Percentiles rank a stretch among this genome's conserved stretches.
phyloP scores from a whole-genome alignment of 1,284 basidiomycete genomes.

The Ceraceosorus bombacis region DNA sequence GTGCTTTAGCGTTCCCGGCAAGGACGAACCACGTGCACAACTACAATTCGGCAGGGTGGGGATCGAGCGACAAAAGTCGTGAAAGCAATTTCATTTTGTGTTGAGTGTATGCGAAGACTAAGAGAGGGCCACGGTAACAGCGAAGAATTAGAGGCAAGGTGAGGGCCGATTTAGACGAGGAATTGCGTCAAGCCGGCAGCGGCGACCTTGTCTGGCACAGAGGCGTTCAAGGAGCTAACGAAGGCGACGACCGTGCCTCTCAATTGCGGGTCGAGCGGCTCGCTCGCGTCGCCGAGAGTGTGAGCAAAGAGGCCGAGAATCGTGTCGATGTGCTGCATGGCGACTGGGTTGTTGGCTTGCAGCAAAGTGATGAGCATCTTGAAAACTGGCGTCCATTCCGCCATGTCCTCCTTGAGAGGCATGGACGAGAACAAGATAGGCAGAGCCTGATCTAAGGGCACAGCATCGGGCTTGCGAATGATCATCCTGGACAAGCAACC shows the following conservation, averaged over 20 bases:
- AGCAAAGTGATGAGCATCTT: slow-evolving; percentile 81
- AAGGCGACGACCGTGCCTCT: slow-evolving; percentile 53
- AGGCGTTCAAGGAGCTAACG: slow-evolving; percentile 64
- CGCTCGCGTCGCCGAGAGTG: slow-evolving; percentile 58
- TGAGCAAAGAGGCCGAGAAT: slow-evolving; percentile 74
- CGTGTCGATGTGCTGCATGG: slow-evolving; percentile 68
- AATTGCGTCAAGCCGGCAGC: slow-evolving; percentile 60
- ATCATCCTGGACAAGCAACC: slow-evolving; percentile 87
- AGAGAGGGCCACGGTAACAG: slow-evolving; percentile 3
- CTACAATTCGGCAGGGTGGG: no score
- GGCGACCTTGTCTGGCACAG: slow-evolving; percentile 67
- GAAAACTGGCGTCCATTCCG: slow-evolving; percentile 66
- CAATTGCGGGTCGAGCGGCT: slow-evolving; percentile 51
- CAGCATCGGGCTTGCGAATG: slow-evolving; percentile 66
- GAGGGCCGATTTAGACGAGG: slow-evolving; percentile 30
- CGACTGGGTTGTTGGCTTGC: slow-evolving; percentile 61
- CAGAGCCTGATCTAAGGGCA: slow-evolving; percentile 80
- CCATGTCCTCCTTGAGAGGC: slow-evolving; percentile 77
- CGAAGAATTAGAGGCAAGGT: neutral
- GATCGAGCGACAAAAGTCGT: no score
- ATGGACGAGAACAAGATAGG: slow-evolving; percentile 74
- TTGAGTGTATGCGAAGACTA: neutral
- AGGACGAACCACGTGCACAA: no score
- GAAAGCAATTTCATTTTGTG: no score
- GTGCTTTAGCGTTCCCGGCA: no score